phyloP scores from a whole-genome alignment of 2,329 filamentous ascomycete species.

The Cladosporium colombiae region DNA sequence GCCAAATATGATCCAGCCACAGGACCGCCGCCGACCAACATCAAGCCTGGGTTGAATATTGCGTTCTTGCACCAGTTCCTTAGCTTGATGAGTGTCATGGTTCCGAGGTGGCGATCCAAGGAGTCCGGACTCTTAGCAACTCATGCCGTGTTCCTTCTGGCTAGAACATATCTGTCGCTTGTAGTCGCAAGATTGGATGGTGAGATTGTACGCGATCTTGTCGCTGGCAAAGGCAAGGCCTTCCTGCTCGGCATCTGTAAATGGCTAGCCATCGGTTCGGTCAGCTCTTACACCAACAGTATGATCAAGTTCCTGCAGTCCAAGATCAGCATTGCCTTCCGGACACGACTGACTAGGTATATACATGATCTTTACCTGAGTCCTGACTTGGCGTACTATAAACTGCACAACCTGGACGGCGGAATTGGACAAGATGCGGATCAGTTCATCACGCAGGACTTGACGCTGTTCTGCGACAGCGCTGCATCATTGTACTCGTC shows the following conservation, averaged over 20 bases:
- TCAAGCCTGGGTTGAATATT: conserved; percentile 90
- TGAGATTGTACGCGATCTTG: conserved; percentile 91
- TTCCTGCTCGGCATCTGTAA: conserved; percentile 89
- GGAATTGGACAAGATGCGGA: conserved; percentile 90
- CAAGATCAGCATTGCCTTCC: conserved; percentile 97
- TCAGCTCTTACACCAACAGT: conserved; percentile 95
- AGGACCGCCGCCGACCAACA: conserved; percentile 72
- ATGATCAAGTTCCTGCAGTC: conserved; percentile 99
- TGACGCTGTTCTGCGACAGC: conserved; percentile 91
- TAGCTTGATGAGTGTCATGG: conserved; percentile 95
- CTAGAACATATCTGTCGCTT: conserved; percentile 90
- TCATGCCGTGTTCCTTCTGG: conserved; percentile 84
- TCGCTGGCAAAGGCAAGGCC: conserved; percentile 86
- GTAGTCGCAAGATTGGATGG: conserved; percentile 91
- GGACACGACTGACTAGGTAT: conserved; percentile 89
- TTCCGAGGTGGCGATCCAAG: conserved; percentile 92
- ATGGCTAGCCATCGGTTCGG: conserved; percentile 91
- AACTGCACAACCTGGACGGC: conserved; percentile 87
- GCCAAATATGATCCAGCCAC: conserved; percentile 23
- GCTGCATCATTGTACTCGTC: conserved; percentile 94
- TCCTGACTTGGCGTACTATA: conserved; percentile 94
- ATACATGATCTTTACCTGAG: conserved; percentile 97
- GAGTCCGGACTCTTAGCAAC: conserved; percentile 88
- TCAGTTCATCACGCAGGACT: conserved; percentile 95
- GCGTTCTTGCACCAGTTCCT: conserved; percentile 97